Evolutionary conservation across 1,139 yeast genomes (phyloP).

Genomic region (Hansenula anomala): DNA sequence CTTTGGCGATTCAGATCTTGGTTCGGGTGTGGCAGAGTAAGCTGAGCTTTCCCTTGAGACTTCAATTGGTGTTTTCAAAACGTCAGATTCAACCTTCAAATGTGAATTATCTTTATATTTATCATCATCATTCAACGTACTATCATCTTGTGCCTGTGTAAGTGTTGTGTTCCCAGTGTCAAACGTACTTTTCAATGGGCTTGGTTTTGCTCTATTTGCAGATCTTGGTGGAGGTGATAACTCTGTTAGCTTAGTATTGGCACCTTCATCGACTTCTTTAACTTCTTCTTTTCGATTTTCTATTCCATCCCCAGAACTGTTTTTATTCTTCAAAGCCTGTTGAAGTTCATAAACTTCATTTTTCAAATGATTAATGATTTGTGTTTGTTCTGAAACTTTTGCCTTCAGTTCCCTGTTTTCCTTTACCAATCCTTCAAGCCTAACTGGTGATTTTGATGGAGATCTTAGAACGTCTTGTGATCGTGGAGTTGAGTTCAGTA

Average conservation of each 20-base stretch:
- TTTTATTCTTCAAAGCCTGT: background rate
- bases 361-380: slow-evolving; percentile 1
- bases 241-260: background rate
- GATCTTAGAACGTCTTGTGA: slow-evolving; percentile 6
- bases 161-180: background rate
- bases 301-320: no score
- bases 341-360: slow-evolving; percentile 2
- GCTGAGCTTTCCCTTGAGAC: slow-evolving; percentile 2
- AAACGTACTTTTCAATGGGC: background rate
- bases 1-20: background rate
- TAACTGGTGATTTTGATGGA: slow-evolving; percentile 4
- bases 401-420: slow-evolving; percentile 5
- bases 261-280: background rate
- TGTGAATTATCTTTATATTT: background rate
- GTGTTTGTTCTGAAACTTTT: slow-evolving; percentile 4
- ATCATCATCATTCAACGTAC: no score
- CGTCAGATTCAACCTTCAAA: background rate
- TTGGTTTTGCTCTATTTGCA: slow-evolving; percentile 11
- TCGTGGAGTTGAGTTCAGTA: slow-evolving; percentile 1
- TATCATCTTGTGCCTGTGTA: background rate
- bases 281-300: background rate
- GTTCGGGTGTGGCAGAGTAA: background rate
- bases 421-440: slow-evolving; percentile 1
- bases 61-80: background rate
- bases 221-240: slow-evolving; percentile 18